A percentile compares a stretch with the other conserved stretches of the same genome.
These are phyloP conservation scores for Pestalotiopsis sp. DNA, from an alignment of 2,329 filamentous ascomycete genomes.

Conservation along the genomic window DNA sequence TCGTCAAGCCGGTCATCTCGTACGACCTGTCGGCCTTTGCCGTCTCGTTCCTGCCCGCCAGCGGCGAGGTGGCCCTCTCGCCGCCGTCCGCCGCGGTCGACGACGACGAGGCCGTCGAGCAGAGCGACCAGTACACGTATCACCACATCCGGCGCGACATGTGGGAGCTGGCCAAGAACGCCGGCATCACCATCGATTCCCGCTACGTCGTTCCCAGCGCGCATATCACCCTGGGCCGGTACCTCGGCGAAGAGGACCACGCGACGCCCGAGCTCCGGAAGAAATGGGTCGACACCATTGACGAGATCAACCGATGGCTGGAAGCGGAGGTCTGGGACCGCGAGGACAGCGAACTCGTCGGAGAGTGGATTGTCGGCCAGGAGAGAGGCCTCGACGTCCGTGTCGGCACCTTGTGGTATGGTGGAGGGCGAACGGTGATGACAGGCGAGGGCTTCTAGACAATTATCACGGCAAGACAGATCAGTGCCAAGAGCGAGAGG, in stretches of 20 bases:
- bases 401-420: slow-evolving; percentile 84
- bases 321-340: slow-evolving; percentile 71
- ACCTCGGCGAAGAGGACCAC: slow-evolving; percentile 70
- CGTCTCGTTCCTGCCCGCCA: slow-evolving; percentile 82
- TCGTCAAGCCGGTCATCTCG: slow-evolving; percentile 81
- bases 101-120: slow-evolving; percentile 35
- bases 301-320: slow-evolving; percentile 77
- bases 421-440: slow-evolving; percentile 72
- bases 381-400: slow-evolving; percentile 79
- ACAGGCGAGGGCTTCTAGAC: slow-evolving; percentile 62
- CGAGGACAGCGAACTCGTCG: slow-evolving; percentile 45
- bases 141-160: slow-evolving; percentile 87
- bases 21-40: slow-evolving; percentile 87
- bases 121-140: slow-evolving; percentile 76
- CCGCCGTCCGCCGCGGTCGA: slow-evolving; percentile 43
- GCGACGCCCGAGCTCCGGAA: slow-evolving; percentile 60
- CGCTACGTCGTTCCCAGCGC: slow-evolving; percentile 88
- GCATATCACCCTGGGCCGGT: slow-evolving; percentile 86
- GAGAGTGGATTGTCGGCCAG: slow-evolving; percentile 87
- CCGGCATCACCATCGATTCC: slow-evolving; percentile 72
- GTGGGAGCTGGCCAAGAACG: slow-evolving; percentile 61
- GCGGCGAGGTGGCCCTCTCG: slow-evolving; percentile 56
- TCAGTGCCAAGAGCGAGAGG: background rate
- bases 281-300: slow-evolving; percentile 70
- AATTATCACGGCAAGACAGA: background rate